Evolutionary conservation across 2,329 filamentous ascomycete species (phyloP), one percentile per base, ranked within the genome.

Genomic region (Trichoderma koningii): DNA sequence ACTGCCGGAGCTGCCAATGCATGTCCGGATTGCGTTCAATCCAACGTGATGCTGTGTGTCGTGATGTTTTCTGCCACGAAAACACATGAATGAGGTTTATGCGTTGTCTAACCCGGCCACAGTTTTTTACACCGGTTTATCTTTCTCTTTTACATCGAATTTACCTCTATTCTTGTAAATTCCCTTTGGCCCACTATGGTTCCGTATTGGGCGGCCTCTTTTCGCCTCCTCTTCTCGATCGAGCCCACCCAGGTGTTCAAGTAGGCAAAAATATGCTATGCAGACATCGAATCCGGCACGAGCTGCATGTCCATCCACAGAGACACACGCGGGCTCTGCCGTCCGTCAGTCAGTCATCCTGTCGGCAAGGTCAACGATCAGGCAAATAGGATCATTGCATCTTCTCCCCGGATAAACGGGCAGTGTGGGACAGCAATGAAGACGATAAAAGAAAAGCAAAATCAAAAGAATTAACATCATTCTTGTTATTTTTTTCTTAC

Each of bases 231-330:
- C 17, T 42, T 51, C 48, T 38, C 38, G 26, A 44, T 45, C 47
- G 19, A 47, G 50, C 42, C 59, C 57, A 63, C 59, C 59, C 59
- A 63, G 59, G 50, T 63, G 59, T 63, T 63, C 50, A 55, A 9
- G 30, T 55, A 63, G 26, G 41, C 41, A 55, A 47, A 41, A 42
- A 44, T 44, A 9, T 28, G 60, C 38, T 12, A 38, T 14, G 34
- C 34, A 38, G 34, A 38, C 34, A 14, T 38, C 10, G 34, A 38
- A 38, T 38, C 7, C 34, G 34, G 60, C 66, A 68, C 15, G 45
- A 56, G 48, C 61, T 64, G 61, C 61, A 64, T 30, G 52, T 50
- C 59, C 19, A 28, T 44, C 62, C 55, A 47, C 67, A 63, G 52
- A 68, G 34, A 53, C 62, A 28, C 45, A 23, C 34, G n/a, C 48